Evolutionary conservation across 176 grass and related monocot species (phyloP).

Genomic region (Aegilops sharonensis): DNA sequence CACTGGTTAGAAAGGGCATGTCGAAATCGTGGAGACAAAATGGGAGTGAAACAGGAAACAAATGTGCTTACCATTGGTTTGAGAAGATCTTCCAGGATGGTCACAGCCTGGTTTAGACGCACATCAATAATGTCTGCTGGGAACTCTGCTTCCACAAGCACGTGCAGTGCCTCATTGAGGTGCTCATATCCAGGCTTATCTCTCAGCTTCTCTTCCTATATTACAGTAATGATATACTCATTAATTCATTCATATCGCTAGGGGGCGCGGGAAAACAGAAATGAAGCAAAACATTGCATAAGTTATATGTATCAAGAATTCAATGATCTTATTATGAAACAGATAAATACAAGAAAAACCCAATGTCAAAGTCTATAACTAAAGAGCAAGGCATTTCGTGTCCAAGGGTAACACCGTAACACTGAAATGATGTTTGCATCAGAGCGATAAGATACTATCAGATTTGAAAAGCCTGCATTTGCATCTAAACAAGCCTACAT

Average conservation of each 20-base stretch:
- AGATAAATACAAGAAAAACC: constrained; percentile 8
- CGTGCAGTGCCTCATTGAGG: constrained; percentile 93
- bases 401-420: neutral
- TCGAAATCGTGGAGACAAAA: neutral
- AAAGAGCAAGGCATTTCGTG: neutral
- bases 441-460: neutral
- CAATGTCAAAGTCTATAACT: neutral
- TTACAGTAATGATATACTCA: constrained; percentile 14
- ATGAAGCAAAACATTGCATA: constrained; percentile 1
- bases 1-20: constrained; percentile 14
- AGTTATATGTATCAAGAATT: neutral
- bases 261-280: neutral
- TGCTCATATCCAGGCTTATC: constrained; percentile 99
- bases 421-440: neutral
- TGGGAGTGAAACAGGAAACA: neutral
- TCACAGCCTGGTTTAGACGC: constrained; percentile 78
- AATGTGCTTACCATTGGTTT: constrained; percentile 77
- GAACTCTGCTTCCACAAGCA: constrained; percentile 95
- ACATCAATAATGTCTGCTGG: constrained; percentile 80
- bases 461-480: neutral
- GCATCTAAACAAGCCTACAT: neutral
- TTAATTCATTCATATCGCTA: constrained; percentile 6
- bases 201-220: constrained; percentile 93
- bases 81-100: constrained; percentile 86
- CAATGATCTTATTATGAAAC: neutral